phyloP scores from a whole-genome alignment of 805 yeast genomes.

The Cyberlindnera mrakii region DNA sequence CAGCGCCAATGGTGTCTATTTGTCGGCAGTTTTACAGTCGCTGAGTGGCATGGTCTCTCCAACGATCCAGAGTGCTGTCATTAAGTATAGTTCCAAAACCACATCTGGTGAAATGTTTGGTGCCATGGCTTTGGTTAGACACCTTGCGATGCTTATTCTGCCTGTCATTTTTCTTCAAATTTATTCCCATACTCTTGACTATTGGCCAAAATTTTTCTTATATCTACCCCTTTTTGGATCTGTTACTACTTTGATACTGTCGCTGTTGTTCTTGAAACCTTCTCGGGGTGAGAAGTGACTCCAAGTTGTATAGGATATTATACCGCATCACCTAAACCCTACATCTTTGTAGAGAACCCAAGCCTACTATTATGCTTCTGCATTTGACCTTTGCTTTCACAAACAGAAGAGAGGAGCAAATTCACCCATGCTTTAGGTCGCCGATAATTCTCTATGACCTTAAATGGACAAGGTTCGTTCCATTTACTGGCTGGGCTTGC shows the following conservation, averaged over 20 bases:
- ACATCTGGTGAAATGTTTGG: slow-evolving; percentile 21
- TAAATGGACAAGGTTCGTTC: no score
- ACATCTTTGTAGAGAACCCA: no score
- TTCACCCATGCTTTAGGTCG: no score
- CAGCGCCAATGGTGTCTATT: slow-evolving; percentile 6
- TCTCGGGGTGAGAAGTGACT: no score
- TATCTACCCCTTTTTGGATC: slow-evolving; percentile 5
- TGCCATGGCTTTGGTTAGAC: slow-evolving; percentile 17
- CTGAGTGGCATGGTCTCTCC: slow-evolving; percentile 17
- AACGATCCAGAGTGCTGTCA: slow-evolving; percentile 15
- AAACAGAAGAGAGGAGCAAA: no score
- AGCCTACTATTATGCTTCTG: no score
- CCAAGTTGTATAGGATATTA: no score
- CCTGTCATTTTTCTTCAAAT: slow-evolving; percentile 15
- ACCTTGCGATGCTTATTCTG: slow-evolving; percentile 13
- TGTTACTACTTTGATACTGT: background rate
- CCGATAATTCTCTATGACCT: no score
- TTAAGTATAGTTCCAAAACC: slow-evolving; percentile 13
- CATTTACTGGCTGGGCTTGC: no score
- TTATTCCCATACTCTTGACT: slow-evolving; percentile 12
- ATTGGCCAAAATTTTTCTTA: slow-evolving; percentile 6
- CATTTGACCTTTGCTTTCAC: no score
- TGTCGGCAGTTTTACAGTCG: slow-evolving; percentile 14
- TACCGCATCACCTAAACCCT: no score
- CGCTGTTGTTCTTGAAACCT: background rate